Percentiles rank a stretch among this genome's conserved stretches.
Evolutionary conservation across 495 filamentous ascomycete genomes (phyloP).

Genomic region (Cudoniella acicularis): DNA sequence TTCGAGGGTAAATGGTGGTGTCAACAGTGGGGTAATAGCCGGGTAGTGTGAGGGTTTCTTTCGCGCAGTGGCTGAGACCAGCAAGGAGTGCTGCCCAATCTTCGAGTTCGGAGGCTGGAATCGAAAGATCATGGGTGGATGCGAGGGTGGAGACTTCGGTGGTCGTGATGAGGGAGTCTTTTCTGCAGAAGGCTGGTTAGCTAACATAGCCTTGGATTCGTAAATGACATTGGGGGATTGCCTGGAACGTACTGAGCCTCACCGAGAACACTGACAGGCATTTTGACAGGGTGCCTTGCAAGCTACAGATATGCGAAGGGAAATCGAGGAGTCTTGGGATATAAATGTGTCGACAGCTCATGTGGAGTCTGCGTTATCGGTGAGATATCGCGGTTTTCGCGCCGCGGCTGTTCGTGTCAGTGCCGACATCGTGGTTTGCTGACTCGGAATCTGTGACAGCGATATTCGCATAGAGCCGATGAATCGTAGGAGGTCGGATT

Average conservation of each 20-base stretch:
- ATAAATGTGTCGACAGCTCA: not conserved
- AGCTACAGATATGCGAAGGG: not conserved
- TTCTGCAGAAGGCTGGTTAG: not conserved
- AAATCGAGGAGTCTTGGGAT: not conserved
- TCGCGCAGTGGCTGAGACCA: constrained; percentile 18
- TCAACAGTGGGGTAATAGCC: constrained; percentile 13
- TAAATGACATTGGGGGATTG: not conserved
- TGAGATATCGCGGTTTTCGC: not conserved
- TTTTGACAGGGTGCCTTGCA: not conserved
- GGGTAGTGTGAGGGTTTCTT: constrained; percentile 10
- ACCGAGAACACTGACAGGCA: constrained; percentile 18
- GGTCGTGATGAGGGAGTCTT: constrained; percentile 15
- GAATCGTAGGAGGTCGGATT: too few relatives aligned
- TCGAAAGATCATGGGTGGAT: constrained; percentile 3
- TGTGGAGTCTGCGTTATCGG: not conserved
- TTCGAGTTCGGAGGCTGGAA: constrained; percentile 8
- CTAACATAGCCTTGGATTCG: not conserved
- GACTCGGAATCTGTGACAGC: not conserved
- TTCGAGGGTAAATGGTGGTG: constrained; percentile 14
- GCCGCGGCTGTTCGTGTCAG: not conserved
- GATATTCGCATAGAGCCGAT: too few relatives aligned
- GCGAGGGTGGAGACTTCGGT: constrained; percentile 5
- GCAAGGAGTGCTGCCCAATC: constrained; percentile 15
- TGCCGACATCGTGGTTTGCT: not conserved
- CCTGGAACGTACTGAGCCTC: constrained; percentile 6